A percentile compares a stretch with the other conserved stretches of the same genome.
Evolutionary conservation across 257 asterid genomes (phyloP).

Genomic region (Apocynum venetum): DNA sequence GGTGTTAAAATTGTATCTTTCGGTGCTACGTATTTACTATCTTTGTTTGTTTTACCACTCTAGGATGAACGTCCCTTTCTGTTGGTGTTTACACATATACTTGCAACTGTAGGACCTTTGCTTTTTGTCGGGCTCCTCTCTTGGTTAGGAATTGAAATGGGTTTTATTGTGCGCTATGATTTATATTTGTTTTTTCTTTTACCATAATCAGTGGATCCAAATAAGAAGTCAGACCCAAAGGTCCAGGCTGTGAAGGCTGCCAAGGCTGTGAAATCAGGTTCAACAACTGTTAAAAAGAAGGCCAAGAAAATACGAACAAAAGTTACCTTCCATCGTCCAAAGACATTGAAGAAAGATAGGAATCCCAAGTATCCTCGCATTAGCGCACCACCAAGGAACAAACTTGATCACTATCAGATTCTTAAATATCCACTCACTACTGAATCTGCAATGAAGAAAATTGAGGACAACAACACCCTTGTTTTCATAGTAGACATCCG

Average conservation of each 20-base stretch:
- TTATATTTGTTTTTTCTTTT: neutral
- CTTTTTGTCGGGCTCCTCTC: neutral
- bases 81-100: neutral
- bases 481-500: slow-evolving; percentile 39
- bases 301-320: slow-evolving; percentile 31
- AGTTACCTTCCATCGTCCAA: slow-evolving; percentile 36
- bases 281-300: slow-evolving; percentile 27
- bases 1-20: neutral
- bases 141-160: neutral
- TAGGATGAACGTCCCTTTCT: neutral
- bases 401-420: slow-evolving; percentile 35
- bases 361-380: slow-evolving; percentile 34
- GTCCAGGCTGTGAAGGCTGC: slow-evolving; percentile 36
- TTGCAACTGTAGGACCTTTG: neutral
- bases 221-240: slow-evolving; percentile 30
- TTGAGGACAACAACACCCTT: slow-evolving; percentile 36
- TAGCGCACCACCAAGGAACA: slow-evolving; percentile 37
- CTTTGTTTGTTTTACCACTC: neutral
- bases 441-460: slow-evolving; percentile 37
- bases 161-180: neutral
- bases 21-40: neutral
- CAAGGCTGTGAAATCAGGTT: slow-evolving; percentile 31
- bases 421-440: slow-evolving; percentile 38
- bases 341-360: slow-evolving; percentile 31
- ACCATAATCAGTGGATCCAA: slow-evolving; percentile 9